Percentiles rank a stretch among this genome's conserved stretches.
These are phyloP conservation scores for Setaria italica DNA, from an alignment of 202 grass and related monocot genomes.

Conservation along the genomic window DNA sequence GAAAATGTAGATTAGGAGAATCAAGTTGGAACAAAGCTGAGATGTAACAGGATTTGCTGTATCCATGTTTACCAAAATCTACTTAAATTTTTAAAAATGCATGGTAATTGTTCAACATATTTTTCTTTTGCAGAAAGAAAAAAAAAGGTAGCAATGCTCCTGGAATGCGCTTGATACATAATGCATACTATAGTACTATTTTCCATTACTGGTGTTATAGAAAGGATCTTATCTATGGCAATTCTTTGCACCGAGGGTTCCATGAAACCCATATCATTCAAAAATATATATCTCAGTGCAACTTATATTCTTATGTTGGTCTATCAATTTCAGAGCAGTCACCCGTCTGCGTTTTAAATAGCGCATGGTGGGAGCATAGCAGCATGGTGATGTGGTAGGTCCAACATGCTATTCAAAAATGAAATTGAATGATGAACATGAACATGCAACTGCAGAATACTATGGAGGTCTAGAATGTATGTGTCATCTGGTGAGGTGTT, in stretches of 20 bases:
- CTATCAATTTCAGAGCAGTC: not conserved
- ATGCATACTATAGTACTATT: not conserved
- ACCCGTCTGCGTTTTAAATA: not conserved
- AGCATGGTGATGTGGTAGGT: not conserved
- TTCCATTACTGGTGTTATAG: not conserved
- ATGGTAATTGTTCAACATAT: not conserved
- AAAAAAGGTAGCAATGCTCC: not conserved
- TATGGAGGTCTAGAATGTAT: not conserved
- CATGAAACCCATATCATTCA: not conserved
- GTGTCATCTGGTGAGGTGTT: not conserved
- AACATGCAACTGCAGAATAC: not conserved
- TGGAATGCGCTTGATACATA: not conserved
- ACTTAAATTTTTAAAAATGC: not conserved
- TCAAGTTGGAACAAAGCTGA: not conserved
- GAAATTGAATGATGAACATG: not conserved
- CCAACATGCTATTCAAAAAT: not conserved
- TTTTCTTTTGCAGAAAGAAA: not conserved
- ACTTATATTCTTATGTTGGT: not conserved
- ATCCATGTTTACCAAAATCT: not conserved
- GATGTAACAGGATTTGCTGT: not conserved
- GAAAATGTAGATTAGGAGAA: not conserved
- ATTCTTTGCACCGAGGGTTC: not conserved
- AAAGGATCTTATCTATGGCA: not conserved
- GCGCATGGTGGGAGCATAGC: not conserved
- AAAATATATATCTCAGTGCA: not conserved